These are phyloP conservation scores for Datura wrightii DNA, from an alignment of 257 asterid species.

Conservation along the genomic window DNA sequence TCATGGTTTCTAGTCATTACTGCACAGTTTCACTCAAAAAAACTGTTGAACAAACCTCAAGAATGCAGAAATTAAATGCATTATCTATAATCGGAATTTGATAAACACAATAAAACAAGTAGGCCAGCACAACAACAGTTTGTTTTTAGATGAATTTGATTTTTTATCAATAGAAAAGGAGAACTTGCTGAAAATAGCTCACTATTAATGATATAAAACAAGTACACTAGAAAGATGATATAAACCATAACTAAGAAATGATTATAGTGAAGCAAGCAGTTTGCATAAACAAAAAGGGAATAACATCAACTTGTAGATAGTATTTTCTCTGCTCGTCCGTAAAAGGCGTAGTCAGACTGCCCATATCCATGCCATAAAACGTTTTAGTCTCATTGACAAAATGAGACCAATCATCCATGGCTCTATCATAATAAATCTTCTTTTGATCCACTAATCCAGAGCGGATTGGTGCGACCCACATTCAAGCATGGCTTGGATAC, in stretches of 20 bases:
- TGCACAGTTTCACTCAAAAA: neutral
- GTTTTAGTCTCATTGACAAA: slow-evolving; percentile 69
- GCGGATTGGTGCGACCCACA: slow-evolving; percentile 91
- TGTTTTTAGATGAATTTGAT: neutral
- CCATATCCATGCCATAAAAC: slow-evolving; percentile 90
- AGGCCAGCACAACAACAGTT: neutral
- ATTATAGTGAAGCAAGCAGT: neutral
- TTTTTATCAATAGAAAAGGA: slow-evolving; percentile 1
- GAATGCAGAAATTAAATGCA: neutral
- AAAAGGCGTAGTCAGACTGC: slow-evolving; percentile 73
- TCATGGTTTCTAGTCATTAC: slow-evolving; percentile 3
- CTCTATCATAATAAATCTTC: slow-evolving; percentile 63
- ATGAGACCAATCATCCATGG: slow-evolving; percentile 74
- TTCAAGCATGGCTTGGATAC: slow-evolving; percentile 99
- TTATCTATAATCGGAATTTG: neutral
- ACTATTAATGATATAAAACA: slow-evolving; percentile 8
- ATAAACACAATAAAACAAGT: slow-evolving; percentile 20
- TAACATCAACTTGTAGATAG: slow-evolving; percentile 74
- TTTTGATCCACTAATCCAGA: slow-evolving; percentile 75
- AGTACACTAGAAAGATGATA: neutral
- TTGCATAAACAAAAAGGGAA: neutral
- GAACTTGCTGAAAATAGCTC: neutral
- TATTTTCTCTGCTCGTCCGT: slow-evolving; percentile 74
- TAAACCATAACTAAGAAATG: neutral
- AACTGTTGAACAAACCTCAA: slow-evolving; percentile 3